phyloP scores from a whole-genome alignment of 225 moss, liverwort and hornwort species.

The Physcomitrellopsis africana region DNA sequence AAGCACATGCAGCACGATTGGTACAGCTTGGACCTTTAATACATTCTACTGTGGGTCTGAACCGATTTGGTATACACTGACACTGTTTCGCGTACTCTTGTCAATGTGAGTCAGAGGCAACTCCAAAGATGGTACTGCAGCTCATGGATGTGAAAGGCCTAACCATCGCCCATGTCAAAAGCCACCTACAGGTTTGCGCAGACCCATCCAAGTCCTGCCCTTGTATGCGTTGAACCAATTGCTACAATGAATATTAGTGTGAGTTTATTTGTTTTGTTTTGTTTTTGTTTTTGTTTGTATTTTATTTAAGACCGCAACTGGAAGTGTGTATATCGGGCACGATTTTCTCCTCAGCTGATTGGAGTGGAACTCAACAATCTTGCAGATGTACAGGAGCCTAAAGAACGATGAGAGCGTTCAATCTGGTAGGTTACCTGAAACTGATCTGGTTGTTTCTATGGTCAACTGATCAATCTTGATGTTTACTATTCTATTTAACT shows the following conservation, averaged over 20 bases:
- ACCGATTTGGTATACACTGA: not conserved
- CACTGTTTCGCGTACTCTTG: not conserved
- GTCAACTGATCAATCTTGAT: too few species aligned
- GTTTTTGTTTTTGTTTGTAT: not conserved
- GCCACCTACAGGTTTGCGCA: slow-evolving; percentile 67
- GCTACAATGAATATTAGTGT: too few species aligned
- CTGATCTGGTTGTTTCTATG: not conserved
- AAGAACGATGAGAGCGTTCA: slow-evolving; percentile 66
- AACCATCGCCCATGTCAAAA: slow-evolving; percentile 78
- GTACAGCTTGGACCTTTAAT: too few species aligned
- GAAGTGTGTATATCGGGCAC: not conserved
- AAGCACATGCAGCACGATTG: too few species aligned
- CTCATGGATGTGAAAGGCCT: slow-evolving; percentile 80
- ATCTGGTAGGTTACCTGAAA: slow-evolving; percentile 30
- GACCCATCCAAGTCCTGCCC: not conserved
- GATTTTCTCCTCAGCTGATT: not conserved
- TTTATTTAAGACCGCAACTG: not conserved
- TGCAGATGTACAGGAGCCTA: slow-evolving; percentile 84
- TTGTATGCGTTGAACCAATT: not conserved
- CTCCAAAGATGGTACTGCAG: slow-evolving; percentile 78
- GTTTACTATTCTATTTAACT: too few species aligned
- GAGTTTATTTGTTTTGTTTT: too few species aligned
- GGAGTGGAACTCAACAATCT: slow-evolving; percentile 11
- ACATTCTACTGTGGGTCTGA: too few species aligned
- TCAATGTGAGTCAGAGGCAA: slow-evolving; percentile 58